Evolutionary conservation across 495 filamentous ascomycete species (phyloP), one percentile per base, ranked within the genome.

Genomic region (Bathelium albidoporum): DNA sequence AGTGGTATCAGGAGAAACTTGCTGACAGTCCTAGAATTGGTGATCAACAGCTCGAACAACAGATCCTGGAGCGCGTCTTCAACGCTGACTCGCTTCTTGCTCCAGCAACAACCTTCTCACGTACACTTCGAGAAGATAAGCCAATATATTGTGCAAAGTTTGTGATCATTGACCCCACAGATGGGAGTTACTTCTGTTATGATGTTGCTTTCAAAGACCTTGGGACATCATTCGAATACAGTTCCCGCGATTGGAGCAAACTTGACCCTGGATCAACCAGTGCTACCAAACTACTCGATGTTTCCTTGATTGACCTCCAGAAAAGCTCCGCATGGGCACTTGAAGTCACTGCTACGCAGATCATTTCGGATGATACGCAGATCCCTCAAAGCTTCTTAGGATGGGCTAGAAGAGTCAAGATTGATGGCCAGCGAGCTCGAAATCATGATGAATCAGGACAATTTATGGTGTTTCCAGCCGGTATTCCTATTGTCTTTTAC

Each of bases 251-350:
- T 29, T 71, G 69, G 69, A 61, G 58, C 0, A 66, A 69, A 11
- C 59, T 69, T n/a, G 69, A 70, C 18, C 59, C 60, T 3, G 68
- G 66, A 59, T 55, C 24, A 11, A 61, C 18, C 36, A 45, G 29
- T 1, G 59, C 59, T 0, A 45, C 63, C 1, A 28, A 45, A n/a
- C 34, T 71, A 20, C 59, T 71, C 9, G 65, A 71, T 32, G 24
- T 63, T 5, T 45, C 49, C 41, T 39, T 69, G 11, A 61, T 59
- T 10, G 65, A 71, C 59, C 62, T 69, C 16, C 60, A n/a, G 32
- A 62, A 53, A n/a, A 44, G 64, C 28, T 59, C 59, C 2, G 65
- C 69, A 0, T 69, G 67, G 68, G 65, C 69, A n/a, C 64, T 64
- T 34, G 69, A 66, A 29, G 45, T 70, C 7, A 28, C 32, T 2